A percentile compares a stretch with the other conserved stretches of the same genome.
Evolutionary conservation across 139 green algal genomes (phyloP).

Genomic region (Pycnococcus provasolii): DNA sequence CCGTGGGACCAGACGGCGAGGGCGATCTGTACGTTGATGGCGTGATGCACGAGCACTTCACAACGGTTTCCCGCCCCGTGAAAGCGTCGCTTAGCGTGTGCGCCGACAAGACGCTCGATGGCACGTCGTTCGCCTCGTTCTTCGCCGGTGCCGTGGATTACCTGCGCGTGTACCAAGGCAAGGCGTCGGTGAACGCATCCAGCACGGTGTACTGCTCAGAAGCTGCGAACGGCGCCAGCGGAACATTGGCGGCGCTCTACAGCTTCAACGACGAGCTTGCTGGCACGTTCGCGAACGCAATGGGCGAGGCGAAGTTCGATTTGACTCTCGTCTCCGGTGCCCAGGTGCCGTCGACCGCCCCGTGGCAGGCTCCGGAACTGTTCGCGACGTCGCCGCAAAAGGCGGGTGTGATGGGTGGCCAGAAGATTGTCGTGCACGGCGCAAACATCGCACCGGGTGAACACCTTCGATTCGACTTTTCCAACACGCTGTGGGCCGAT

Average conservation of each 20-base stretch:
- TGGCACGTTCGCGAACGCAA: background rate
- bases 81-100: background rate
- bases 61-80: conserved; percentile 11
- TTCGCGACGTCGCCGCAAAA: background rate
- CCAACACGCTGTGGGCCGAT: too few relatives aligned
- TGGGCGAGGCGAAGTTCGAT: background rate
- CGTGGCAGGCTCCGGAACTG: background rate
- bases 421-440: conserved; percentile 7
- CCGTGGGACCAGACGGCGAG: background rate
- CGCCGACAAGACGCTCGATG: background rate
- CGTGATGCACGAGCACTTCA: conserved; percentile 14
- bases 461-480: too few relatives aligned
- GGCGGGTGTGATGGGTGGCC: background rate
- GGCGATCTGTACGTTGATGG: conserved; percentile 16
- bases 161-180: background rate
- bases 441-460: conserved; percentile 16
- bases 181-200: too few relatives aligned
- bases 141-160: background rate
- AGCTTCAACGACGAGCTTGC: background rate
- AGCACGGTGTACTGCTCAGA: too few relatives aligned
- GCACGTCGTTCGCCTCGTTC: conserved; percentile 8
- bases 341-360: background rate
- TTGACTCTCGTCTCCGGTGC: background rate
- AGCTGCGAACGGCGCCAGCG: too few relatives aligned
- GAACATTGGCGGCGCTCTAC: background rate